These are phyloP conservation scores for Sarocladium kiliense DNA, from an alignment of 2,329 filamentous ascomycete genomes.

Conservation along the genomic window DNA sequence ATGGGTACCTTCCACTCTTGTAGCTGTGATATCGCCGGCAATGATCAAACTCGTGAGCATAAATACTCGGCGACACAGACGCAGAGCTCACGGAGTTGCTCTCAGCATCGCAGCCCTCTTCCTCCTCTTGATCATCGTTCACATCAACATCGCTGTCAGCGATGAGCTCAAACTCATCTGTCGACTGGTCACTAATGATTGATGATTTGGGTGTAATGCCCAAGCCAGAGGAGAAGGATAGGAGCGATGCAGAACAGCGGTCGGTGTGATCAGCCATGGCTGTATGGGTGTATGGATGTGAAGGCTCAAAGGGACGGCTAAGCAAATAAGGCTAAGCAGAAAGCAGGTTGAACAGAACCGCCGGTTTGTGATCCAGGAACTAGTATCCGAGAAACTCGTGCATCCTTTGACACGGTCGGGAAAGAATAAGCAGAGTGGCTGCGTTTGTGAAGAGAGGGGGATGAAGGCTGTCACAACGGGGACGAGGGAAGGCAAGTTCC, in stretches of 20 bases:
- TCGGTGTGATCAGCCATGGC: constrained; percentile 14
- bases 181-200: constrained; percentile 15
- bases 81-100: constrained; percentile 22
- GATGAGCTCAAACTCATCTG: constrained; percentile 25
- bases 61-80: constrained; percentile 27
- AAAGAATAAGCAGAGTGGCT: neutral
- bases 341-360: no score
- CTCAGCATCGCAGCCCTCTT: constrained; percentile 17
- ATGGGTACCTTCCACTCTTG: constrained; percentile 36
- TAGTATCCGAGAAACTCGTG: no score
- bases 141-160: constrained; percentile 12
- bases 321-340: neutral
- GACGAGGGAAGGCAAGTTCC: neutral
- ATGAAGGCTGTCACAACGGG: neutral
- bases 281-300: neutral
- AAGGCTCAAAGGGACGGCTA: neutral
- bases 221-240: neutral
- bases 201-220: neutral
- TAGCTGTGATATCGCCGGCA: constrained; percentile 39
- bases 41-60: constrained; percentile 26
- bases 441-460: no score
- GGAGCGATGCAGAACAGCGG: constrained; percentile 22
- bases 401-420: neutral
- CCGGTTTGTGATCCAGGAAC: no score
- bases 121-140: constrained; percentile 13